Conservation (phyloP, 176 grass and related monocot genomes). For the Carex myosuroides region DNA sequence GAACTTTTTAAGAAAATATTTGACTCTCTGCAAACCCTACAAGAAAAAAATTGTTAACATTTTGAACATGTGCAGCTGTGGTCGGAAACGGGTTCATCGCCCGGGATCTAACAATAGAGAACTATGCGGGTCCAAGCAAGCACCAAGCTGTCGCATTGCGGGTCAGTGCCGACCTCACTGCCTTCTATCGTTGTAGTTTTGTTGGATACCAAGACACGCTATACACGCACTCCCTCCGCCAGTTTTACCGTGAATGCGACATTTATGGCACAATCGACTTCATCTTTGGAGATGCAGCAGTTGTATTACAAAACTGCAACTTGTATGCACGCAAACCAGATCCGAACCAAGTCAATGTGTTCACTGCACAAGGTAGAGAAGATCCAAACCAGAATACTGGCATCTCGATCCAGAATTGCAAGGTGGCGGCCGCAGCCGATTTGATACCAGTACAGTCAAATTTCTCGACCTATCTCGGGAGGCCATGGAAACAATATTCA, state of each 20-base stretch:
- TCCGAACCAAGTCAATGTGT: constrained; percentile 57
- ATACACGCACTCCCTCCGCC: constrained; percentile 83
- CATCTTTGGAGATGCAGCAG: constrained; percentile 75
- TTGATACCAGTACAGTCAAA: constrained; percentile 35
- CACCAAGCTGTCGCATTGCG: constrained; percentile 75
- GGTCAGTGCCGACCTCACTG: constrained; percentile 47
- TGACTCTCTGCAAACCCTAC: background rate
- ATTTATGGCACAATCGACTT: constrained; percentile 90
- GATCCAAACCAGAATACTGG: constrained; percentile 93
- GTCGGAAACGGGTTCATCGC: constrained; percentile 59
- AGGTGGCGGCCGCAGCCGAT: constrained; percentile 79
- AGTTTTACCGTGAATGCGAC: constrained; percentile 95
- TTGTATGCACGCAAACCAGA: constrained; percentile 60
- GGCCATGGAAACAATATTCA: constrained; percentile 83
- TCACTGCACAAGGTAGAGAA: constrained; percentile 67
- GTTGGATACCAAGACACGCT: constrained; percentile 91
- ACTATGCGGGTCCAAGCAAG: constrained; percentile 68
- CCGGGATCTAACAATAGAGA: constrained; percentile 78
- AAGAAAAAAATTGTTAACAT: background rate
- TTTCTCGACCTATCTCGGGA: constrained; percentile 63
- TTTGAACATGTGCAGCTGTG: constrained; percentile 41
- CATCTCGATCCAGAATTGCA: constrained; percentile 74
- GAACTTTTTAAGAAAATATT: background rate
- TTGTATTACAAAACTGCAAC: constrained; percentile 71
- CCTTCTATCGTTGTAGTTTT: constrained; percentile 81